Percentiles rank a stretch among this genome's conserved stretches.
These are phyloP conservation scores for Kwoniella heveanensis DNA, from an alignment of 768 basidiomycete genomes.

Conservation along the genomic window DNA sequence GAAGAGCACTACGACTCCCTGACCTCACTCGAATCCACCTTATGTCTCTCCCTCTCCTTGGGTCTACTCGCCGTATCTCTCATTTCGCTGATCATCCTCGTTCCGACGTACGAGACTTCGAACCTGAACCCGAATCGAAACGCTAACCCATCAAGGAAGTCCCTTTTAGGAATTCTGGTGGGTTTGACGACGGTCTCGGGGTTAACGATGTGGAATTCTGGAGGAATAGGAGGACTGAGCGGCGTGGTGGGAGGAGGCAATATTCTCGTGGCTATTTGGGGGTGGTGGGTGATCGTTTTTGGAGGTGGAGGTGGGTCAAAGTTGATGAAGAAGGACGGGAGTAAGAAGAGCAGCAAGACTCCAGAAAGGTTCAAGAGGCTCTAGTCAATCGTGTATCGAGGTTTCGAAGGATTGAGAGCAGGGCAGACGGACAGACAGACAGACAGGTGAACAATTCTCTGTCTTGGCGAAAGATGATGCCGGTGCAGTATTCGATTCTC, in stretches of 20 bases:
- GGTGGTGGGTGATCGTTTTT: conserved; percentile 55
- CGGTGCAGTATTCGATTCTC: too few relatives aligned
- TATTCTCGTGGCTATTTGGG: conserved; percentile 48
- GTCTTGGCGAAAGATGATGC: too few relatives aligned
- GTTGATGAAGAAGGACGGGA: conserved; percentile 11
- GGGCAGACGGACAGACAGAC: too few relatives aligned
- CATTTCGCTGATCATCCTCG: conserved; percentile 35
- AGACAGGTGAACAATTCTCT: too few relatives aligned
- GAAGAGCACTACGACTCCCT: conserved; percentile 51
- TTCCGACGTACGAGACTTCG: conserved; percentile 37
- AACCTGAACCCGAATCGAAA: too few relatives aligned
- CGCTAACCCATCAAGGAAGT: conserved; percentile 35
- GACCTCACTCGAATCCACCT: conserved; percentile 46
- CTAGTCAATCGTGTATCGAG: conserved; percentile 4
- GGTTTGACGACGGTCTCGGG: conserved; percentile 37
- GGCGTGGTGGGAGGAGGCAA: conserved; percentile 42
- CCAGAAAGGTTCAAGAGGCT: conserved; percentile 40
- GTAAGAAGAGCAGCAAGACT: conserved; percentile 30
- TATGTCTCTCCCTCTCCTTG: conserved; percentile 38
- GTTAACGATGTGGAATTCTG: conserved; percentile 40
- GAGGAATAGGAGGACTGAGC: conserved; percentile 39
- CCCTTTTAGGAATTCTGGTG: conserved; percentile 42
- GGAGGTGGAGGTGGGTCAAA: conserved; percentile 31
- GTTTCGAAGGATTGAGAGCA: too few relatives aligned
- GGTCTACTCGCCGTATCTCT: conserved; percentile 36